Percentiles rank a stretch among this genome's conserved stretches.
Conservation (phyloP, 768 basidiomycete genomes). For the Suillus occidentalis region DNA sequence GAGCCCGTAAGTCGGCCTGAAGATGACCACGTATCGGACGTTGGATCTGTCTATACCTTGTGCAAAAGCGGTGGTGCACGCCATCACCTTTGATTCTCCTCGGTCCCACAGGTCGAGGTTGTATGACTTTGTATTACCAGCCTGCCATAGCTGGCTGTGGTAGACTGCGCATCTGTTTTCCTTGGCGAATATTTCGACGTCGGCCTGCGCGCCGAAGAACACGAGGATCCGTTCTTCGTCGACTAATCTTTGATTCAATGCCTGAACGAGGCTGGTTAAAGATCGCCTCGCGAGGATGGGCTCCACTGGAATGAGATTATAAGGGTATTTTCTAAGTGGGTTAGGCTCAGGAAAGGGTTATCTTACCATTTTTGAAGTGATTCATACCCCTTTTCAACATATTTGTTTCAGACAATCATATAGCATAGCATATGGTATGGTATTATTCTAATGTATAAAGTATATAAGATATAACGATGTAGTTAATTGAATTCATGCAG, state of each 20-base stretch:
- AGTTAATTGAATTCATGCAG: no score
- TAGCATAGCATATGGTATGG: no score
- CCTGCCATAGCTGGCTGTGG: not conserved
- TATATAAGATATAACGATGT: no score
- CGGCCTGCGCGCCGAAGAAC: not conserved
- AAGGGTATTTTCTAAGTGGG: no score
- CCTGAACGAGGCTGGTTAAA: not conserved
- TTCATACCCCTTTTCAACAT: no score
- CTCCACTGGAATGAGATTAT: accelerated
- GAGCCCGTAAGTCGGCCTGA: not conserved
- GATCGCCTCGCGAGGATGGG: not conserved
- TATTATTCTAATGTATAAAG: no score
- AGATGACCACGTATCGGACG: not conserved
- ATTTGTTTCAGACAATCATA: no score
- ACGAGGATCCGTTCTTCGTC: not conserved
- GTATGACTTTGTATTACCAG: not conserved
- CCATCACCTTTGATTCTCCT: not conserved
- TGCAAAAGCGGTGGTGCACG: not conserved
- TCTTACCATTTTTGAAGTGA: no score
- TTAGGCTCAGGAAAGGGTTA: no score
- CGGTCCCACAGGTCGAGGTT: not conserved
- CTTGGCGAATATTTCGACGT: not conserved
- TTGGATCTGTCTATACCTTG: not conserved
- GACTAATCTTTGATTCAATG: not conserved
- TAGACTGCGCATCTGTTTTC: not conserved